Evolutionary conservation across 2,329 filamentous ascomycete genomes (phyloP).

Genomic region (Fusarium xyrophilum): DNA sequence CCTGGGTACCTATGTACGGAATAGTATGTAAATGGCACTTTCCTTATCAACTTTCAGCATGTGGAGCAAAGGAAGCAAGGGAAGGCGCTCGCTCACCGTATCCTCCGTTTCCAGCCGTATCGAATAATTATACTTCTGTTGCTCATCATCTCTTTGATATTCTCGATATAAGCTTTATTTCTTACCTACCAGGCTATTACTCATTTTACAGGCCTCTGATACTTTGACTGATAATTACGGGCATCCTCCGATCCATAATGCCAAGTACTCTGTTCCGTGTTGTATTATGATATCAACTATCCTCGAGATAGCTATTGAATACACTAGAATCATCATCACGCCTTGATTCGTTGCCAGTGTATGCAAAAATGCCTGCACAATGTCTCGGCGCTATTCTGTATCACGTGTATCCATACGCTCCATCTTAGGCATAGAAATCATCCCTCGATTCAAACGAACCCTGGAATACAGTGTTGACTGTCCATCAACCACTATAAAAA

Average conservation of each 20-base stretch:
- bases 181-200: neutral
- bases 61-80: neutral
- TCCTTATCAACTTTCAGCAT: neutral
- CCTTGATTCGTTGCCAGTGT: slow-evolving; percentile 16
- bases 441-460: slow-evolving; percentile 7
- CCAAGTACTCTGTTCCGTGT: neutral
- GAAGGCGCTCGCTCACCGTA: neutral
- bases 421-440: slow-evolving; percentile 2
- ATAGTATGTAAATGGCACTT: neutral
- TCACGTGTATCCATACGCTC: slow-evolving; percentile 23
- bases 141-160: neutral
- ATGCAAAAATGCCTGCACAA: slow-evolving; percentile 20
- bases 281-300: neutral
- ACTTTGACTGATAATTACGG: neutral
- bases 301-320: neutral
- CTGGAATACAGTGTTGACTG: slow-evolving; percentile 12
- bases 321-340: slow-evolving; percentile 21
- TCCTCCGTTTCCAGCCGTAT: neutral
- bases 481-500: slow-evolving; percentile 15
- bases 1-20: neutral
- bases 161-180: neutral
- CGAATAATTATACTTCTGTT: neutral
- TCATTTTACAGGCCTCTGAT: neutral
- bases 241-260: slow-evolving; percentile 3
- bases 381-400: slow-evolving; percentile 19